These are phyloP conservation scores for Dispira simplex DNA, from an alignment of 192 early-diverging fungal genomes.

Conservation along the genomic window DNA sequence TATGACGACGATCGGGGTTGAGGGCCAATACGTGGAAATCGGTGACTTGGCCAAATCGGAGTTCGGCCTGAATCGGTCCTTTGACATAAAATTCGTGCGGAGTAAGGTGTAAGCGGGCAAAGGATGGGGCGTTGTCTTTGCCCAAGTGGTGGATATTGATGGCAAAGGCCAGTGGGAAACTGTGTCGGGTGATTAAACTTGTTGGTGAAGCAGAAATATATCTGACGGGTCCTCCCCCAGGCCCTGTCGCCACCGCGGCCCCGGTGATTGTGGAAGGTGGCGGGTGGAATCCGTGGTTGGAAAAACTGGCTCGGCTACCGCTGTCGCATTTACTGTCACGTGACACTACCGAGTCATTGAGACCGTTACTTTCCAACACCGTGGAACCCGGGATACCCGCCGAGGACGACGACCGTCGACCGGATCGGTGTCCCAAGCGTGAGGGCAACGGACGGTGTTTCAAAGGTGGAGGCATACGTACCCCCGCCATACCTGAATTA, in stretches of 20 bases:
- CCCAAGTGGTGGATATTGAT: conserved; percentile 23
- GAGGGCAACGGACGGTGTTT: background rate
- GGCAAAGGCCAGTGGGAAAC: conserved; percentile 26
- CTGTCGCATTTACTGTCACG: too few species aligned
- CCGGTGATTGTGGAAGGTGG: too few species aligned
- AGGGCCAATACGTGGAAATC: conserved; percentile 29
- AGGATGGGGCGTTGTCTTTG: conserved; percentile 19
- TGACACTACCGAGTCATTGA: too few species aligned
- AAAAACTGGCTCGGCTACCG: background rate
- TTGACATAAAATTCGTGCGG: conserved; percentile 34
- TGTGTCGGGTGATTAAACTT: conserved; percentile 21
- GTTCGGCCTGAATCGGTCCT: conserved; percentile 23
- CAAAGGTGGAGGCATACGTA: background rate
- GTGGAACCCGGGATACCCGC: conserved; percentile 15
- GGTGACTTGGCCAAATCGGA: conserved; percentile 24
- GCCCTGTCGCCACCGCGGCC: background rate
- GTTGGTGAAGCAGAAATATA: background rate
- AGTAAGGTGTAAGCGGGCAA: conserved; percentile 25
- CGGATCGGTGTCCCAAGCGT: background rate
- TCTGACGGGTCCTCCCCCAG: background rate
- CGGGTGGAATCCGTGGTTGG: background rate
- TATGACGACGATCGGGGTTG: conserved; percentile 24
- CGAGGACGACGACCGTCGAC: conserved; percentile 16
- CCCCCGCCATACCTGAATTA: background rate
- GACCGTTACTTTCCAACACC: background rate